Evolutionary conservation across 2,329 filamentous ascomycete species (phyloP), one percentile per base, ranked within the genome.

Genomic region (Epichloe brachyelytri): DNA sequence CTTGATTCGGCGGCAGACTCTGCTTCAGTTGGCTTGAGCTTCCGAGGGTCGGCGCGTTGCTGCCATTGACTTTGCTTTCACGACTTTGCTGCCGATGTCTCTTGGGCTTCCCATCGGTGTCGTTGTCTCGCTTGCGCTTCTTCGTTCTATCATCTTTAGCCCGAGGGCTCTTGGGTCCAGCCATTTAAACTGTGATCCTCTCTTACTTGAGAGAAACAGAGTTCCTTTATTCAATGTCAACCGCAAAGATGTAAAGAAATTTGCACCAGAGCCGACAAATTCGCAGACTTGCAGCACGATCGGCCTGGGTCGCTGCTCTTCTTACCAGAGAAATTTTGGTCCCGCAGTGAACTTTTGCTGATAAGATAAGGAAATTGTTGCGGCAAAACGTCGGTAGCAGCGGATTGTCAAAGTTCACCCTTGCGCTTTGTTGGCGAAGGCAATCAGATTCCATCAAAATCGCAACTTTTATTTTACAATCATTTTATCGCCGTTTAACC

Each of bases 101-200:
- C 60, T 73, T 72, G 46, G 71, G 64, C 50, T 65, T 66, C 48
- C 63, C 63, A 46, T 68, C 67, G 51, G 64, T 61, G 49, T 75
- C 73, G 52, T 64, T 56, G 45, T 74, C 72, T 56, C 71, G 62
- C 63, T 76, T 76, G 43, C 73, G 66, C 62, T 76, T 76, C 56
- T 70, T 73, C 45, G 62, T 64, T 53, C 62, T 63, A 54, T 66
- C 63, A 43, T 70, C 65, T 61, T 62, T 64, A 46, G 57, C 57
- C 55, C 60, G 63, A 26, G 60, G 56, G 45, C 54, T 59, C 52
- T 66, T 66, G 38, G 57, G 57, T 45, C 65, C 63, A 19, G 67
- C 64, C 68, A 71, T 70, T 7, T 57, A 58, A 60, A 50, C 49
- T 50, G 41, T n/a, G 17, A 20, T 19, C 30, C 15, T 45, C 20